Evolutionary conservation across 2,329 filamentous ascomycete species (phyloP).

Genomic region (Amesomyces nigricolor): DNA sequence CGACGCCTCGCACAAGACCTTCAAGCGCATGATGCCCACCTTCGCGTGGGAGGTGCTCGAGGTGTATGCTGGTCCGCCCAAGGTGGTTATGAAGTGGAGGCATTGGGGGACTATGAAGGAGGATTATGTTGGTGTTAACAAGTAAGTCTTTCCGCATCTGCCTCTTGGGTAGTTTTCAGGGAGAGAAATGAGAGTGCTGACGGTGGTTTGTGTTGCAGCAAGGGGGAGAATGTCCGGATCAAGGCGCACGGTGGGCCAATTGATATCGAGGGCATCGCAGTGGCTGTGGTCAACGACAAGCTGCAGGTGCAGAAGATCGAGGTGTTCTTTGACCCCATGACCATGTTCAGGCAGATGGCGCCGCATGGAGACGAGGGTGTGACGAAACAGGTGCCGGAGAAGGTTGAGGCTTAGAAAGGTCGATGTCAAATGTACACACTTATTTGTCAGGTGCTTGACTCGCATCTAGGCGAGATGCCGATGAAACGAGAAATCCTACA

Average conservation of each 20-base stretch:
- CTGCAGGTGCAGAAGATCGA: constrained; percentile 54
- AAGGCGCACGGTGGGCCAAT: constrained; percentile 57
- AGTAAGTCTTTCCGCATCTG: constrained; percentile 35
- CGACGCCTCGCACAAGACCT: constrained; percentile 60
- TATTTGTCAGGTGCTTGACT: too few relatives aligned
- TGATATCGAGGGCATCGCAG: constrained; percentile 58
- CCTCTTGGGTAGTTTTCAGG: constrained; percentile 4
- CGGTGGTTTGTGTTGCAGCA: constrained; percentile 35
- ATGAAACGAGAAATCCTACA: too few relatives aligned
- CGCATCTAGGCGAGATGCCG: too few relatives aligned
- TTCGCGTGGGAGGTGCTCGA: constrained; percentile 68
- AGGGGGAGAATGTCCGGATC: constrained; percentile 56
- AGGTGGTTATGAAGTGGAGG: constrained; percentile 59
- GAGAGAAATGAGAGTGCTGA: not conserved
- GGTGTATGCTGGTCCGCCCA: constrained; percentile 59
- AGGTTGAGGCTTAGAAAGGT: not conserved
- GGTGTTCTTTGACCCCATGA: constrained; percentile 60
- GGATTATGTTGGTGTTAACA: constrained; percentile 59
- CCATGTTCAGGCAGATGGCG: constrained; percentile 62
- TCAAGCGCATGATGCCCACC: constrained; percentile 67
- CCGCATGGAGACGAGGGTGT: constrained; percentile 17
- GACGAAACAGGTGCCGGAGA: constrained; percentile 10
- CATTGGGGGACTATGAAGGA: constrained; percentile 64
- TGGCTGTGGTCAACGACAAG: constrained; percentile 56
- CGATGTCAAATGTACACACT: not conserved